Base-by-base conservation (phyloP, 305 asterid genomes). In the Solanum hybrid region DNA sequence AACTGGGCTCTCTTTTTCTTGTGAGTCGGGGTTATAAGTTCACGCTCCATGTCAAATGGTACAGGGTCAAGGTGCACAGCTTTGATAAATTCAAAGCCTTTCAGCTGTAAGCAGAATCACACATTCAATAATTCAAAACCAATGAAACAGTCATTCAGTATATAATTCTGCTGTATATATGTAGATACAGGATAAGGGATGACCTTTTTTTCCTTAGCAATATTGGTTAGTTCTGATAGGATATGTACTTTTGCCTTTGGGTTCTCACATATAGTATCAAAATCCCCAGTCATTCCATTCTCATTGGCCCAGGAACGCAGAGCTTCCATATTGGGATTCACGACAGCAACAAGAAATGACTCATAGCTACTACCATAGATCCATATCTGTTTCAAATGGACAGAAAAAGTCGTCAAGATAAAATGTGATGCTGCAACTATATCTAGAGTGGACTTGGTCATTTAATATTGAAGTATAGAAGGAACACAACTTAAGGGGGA, bases 11-110 rank as follows among this genome's bases (percentile, higher is more conserved):
- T 93, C 93, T 95, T 96, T 93, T 96, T 96, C 96, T 96, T 95
- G 93, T 92, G 95, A 45, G 99, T 96, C 4, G 99, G 98, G 15
- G 98, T 95, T 66, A 95, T 85, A 90, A 95, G 98, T 87, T 94
- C 95, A 4, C 99, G 96, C 45, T 96, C 99, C 98, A 96, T 96
- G 89, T 95, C 97, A 75, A 96, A 96, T 77, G 99, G 96, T 77
- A 45, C 87, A 1, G 96, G 94, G 38, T 96, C 98, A 78, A 96
- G 93, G 88, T 93, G 93, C 32, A 95, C 93, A 22, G 91, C 94
- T 92, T 94, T 96, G 91, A 96, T 92, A 89, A 94, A 80, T 93
- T 96, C 99, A 89, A 96, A 96, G 31, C 99, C 99, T 93, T 93
- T 96, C 75, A 96, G 88, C 99, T 96, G 95, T 90, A 84, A 87